Conservation (phyloP, 805 yeast genomes). For the Metschnikowia henanensis region DNA sequence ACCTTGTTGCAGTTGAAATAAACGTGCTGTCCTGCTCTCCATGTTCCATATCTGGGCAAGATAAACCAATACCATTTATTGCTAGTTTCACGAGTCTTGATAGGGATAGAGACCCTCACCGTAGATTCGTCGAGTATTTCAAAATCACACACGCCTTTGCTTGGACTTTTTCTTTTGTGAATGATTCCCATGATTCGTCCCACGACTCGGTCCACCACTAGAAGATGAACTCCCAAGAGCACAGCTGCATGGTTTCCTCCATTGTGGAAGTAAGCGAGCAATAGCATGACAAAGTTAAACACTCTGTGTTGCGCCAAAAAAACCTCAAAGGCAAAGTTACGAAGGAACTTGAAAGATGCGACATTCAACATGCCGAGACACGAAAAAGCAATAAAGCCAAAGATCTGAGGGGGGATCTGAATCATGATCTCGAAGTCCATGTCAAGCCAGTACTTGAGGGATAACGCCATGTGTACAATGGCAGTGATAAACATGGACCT, state of each 20-base stretch:
- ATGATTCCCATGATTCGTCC: conserved; percentile 29
- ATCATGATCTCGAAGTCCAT: conserved; percentile 40
- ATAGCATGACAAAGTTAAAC: conserved; percentile 41
- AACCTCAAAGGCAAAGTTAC: conserved; percentile 43
- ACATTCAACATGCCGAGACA: conserved; percentile 36
- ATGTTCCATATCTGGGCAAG: conserved; percentile 38
- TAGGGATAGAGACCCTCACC: conserved; percentile 37
- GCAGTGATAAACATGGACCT: conserved; percentile 37
- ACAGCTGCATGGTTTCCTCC: conserved; percentile 32
- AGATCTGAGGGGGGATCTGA: conserved; percentile 49
- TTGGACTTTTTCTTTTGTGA: conserved; percentile 37
- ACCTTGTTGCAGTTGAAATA: conserved; percentile 41
- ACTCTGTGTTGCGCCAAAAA: conserved; percentile 45
- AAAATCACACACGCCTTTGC: conserved; percentile 38
- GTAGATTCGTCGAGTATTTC: conserved; percentile 43
- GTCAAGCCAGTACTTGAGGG: conserved; percentile 41
- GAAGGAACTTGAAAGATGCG: conserved; percentile 34
- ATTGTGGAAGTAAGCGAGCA: conserved; percentile 44
- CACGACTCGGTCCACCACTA: conserved; percentile 43
- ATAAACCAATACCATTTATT: conserved; percentile 28
- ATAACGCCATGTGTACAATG: conserved; percentile 35
- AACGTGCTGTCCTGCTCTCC: conserved; percentile 52
- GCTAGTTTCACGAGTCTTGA: conserved; percentile 20
- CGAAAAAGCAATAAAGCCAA: conserved; percentile 47
- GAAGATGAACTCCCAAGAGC: conserved; percentile 41